A percentile compares a stretch with the other conserved stretches of the same genome.
Conservation (phyloP, 2,329 filamentous ascomycete species). For the Fusarium longipes region DNA sequence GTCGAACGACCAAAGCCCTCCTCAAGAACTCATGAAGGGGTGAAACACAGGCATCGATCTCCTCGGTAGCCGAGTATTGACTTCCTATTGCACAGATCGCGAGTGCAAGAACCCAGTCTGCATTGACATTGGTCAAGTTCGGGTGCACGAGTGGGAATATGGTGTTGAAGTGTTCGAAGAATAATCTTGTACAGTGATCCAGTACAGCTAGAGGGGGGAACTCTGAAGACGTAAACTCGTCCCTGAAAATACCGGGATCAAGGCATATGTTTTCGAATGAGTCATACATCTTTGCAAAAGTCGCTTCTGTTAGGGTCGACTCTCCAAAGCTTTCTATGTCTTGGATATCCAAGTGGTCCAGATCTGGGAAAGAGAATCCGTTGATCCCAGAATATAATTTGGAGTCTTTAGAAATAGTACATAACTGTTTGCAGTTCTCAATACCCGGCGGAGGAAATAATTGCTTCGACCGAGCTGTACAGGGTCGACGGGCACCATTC, state of each 20-base stretch:
- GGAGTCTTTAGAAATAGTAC: background rate
- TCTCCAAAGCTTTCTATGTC: background rate
- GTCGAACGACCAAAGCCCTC: slow-evolving; percentile 13
- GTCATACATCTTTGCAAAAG: slow-evolving; percentile 12
- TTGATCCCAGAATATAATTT: rapidly evolving
- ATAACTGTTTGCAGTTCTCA: background rate
- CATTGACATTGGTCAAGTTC: slow-evolving; percentile 6
- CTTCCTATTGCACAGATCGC: slow-evolving; percentile 41
- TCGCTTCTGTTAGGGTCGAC: background rate
- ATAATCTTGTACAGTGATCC: slow-evolving; percentile 49
- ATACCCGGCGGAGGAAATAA: background rate
- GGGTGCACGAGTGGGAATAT: slow-evolving; percentile 49
- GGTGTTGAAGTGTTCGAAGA: slow-evolving; percentile 49
- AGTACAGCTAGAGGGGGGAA: slow-evolving; percentile 46
- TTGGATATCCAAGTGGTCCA: background rate
- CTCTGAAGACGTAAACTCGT: background rate
- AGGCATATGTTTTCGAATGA: slow-evolving; percentile 19
- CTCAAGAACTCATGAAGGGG: slow-evolving; percentile 44
- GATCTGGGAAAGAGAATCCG: background rate
- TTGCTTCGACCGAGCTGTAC: slow-evolving; percentile 26
- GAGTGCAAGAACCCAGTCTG: slow-evolving; percentile 39
- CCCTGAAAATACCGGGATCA: slow-evolving; percentile 2
- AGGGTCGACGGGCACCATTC: slow-evolving; percentile 34
- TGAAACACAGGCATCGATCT: slow-evolving; percentile 34
- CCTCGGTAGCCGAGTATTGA: slow-evolving; percentile 41